These are phyloP conservation scores for Cyclostephanos tholiformis DNA, from an alignment of 108 stramenopile species.

Conservation along the genomic window DNA sequence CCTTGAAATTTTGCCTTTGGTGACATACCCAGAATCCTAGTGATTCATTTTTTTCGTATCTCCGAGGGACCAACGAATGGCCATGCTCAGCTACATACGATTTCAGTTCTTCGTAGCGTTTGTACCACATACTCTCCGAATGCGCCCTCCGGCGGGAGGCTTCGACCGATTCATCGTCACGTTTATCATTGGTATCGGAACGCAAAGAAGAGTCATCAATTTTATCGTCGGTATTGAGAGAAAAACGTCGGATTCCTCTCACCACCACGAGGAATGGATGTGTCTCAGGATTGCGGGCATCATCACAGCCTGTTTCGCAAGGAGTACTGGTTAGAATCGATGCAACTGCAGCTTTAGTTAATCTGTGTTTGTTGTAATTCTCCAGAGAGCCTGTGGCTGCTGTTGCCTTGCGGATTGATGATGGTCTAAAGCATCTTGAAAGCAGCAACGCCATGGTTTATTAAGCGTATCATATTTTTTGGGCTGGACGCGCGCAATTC, in stretches of 20 bases:
- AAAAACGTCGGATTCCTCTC: neutral
- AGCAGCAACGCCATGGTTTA: constrained; percentile 11
- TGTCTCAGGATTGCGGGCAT: neutral
- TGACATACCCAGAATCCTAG: constrained; percentile 57
- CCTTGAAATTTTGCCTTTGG: constrained; percentile 46
- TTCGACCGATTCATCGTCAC: neutral
- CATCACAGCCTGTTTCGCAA: neutral
- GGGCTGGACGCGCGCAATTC: too few relatives aligned
- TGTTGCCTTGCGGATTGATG: neutral
- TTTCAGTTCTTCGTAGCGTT: constrained; percentile 31
- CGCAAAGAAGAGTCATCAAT: neutral
- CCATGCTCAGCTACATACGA: constrained; percentile 49
- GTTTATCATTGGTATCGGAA: neutral
- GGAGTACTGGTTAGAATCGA: neutral
- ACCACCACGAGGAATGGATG: neutral
- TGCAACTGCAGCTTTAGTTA: neutral
- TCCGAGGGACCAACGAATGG: constrained; percentile 48
- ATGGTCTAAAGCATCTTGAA: neutral
- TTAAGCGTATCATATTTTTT: too few relatives aligned
- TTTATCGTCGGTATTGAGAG: neutral
- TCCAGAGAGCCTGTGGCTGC: neutral
- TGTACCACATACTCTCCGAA: constrained; percentile 46
- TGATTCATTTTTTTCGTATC: constrained; percentile 31
- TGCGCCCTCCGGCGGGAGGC: neutral
- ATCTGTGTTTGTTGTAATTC: neutral